Evolutionary conservation across 2,329 filamentous ascomycete species (phyloP).

Genomic region (Coleophoma cylindrospora): DNA sequence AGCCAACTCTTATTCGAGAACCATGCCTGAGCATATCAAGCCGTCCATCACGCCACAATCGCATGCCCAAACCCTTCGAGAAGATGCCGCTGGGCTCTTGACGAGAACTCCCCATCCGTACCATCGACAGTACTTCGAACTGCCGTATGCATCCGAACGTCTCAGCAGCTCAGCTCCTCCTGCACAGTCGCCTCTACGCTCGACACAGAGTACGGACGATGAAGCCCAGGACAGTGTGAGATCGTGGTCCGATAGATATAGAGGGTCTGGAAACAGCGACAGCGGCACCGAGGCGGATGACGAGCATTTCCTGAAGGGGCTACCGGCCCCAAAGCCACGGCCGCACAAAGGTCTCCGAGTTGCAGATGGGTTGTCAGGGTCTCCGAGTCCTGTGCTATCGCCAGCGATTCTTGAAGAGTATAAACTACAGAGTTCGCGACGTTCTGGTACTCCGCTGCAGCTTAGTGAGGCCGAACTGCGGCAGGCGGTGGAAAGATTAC

Average conservation of each 20-base stretch:
- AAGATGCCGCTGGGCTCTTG: constrained; percentile 16
- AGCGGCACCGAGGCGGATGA: constrained; percentile 95
- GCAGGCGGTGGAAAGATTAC: constrained; percentile 28
- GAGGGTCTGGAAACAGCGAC: constrained; percentile 61
- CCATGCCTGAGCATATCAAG: constrained; percentile 21
- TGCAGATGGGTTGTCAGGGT: constrained; percentile 49
- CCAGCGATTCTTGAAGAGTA: constrained; percentile 38
- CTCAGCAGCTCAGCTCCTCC: constrained; percentile 20
- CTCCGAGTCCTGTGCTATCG: constrained; percentile 50
- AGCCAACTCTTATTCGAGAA: constrained; percentile 11
- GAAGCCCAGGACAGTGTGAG: constrained; percentile 20
- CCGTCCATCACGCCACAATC: constrained; percentile 9
- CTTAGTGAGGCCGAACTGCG: constrained; percentile 12
- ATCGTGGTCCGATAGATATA: constrained; percentile 14
- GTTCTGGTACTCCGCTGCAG: background rate
- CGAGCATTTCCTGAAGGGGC: constrained; percentile 79
- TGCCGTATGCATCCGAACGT: constrained; percentile 44
- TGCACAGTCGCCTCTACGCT: constrained; percentile 16
- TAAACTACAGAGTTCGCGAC: constrained; percentile 7
- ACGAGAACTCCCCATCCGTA: constrained; percentile 64
- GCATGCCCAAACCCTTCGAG: constrained; percentile 16
- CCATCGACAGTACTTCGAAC: constrained; percentile 51
- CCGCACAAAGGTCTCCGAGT: constrained; percentile 75
- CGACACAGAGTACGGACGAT: constrained; percentile 24
- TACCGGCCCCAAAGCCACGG: constrained; percentile 72